A percentile compares a stretch with the other conserved stretches of the same genome.
Evolutionary conservation across 2,329 filamentous ascomycete genomes (phyloP).

Genomic region (Colletotrichum cordylinicola): DNA sequence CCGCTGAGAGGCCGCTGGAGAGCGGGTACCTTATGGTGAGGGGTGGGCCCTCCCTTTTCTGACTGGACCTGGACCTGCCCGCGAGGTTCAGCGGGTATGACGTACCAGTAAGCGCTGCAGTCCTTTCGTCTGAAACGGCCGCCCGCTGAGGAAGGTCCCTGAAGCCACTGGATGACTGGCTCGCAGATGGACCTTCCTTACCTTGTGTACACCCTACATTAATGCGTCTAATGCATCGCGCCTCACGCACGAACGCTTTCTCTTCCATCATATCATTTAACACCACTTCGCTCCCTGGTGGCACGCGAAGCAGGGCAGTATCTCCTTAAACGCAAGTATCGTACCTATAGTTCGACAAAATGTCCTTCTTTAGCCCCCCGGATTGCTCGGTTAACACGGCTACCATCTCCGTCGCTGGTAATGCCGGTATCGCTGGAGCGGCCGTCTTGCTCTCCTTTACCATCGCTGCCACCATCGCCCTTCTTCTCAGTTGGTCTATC

Average conservation of each 20-base stretch:
- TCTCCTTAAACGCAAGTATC: not conserved
- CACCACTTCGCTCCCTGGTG: not conserved
- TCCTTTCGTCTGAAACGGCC: too few species aligned
- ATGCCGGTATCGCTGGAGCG: slow-evolving; percentile 63
- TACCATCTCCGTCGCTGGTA: slow-evolving; percentile 50
- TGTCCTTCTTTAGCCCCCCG: not conserved
- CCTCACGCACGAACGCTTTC: not conserved
- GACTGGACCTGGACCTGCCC: too few species aligned
- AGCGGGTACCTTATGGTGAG: too few species aligned
- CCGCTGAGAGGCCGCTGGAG: not conserved
- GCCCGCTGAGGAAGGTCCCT: too few species aligned
- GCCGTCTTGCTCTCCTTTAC: slow-evolving; percentile 71
- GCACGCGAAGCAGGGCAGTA: not conserved
- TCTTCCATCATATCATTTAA: not conserved
- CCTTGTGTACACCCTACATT: too few species aligned
- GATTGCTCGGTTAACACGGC: not conserved
- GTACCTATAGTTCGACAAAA: not conserved
- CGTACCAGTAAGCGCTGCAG: too few species aligned
- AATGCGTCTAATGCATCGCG: not conserved
- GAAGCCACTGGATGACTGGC: too few species aligned
- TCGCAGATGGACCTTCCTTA: too few species aligned
- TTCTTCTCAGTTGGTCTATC: slow-evolving; percentile 60
- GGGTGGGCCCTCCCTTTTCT: too few species aligned
- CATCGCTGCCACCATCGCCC: slow-evolving; percentile 64
- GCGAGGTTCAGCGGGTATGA: too few species aligned